A percentile compares a stretch with the other conserved stretches of the same genome.
phyloP scores from a whole-genome alignment of 2,329 filamentous ascomycete species.

The Ophiostoma australiae region DNA sequence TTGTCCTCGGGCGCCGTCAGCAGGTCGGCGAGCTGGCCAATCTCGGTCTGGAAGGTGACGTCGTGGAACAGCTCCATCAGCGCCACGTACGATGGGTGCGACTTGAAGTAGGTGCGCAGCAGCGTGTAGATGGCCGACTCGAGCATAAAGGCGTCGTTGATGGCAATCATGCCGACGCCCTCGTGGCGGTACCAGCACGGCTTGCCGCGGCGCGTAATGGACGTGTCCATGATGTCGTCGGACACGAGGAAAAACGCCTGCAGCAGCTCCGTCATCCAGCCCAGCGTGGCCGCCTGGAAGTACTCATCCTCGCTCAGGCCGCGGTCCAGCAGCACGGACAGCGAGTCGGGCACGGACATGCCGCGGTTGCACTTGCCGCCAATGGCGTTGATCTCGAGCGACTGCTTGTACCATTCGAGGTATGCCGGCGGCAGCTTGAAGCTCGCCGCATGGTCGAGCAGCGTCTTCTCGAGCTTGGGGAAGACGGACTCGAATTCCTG shows the following conservation, averaged over 20 bases:
- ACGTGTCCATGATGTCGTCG: constrained; percentile 97
- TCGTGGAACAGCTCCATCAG: constrained; percentile 96
- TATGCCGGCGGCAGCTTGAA: constrained; percentile 81
- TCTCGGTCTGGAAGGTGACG: constrained; percentile 85
- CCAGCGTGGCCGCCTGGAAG: constrained; percentile 80
- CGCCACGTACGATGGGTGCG: constrained; percentile 82
- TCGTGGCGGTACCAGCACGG: constrained; percentile 95
- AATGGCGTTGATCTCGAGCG: constrained; percentile 76
- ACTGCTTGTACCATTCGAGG: constrained; percentile 85
- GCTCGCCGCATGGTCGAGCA: constrained; percentile 70
- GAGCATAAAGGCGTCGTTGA: constrained; percentile 98
- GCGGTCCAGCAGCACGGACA: constrained; percentile 67
- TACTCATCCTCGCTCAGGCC: constrained; percentile 76
- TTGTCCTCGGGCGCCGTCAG: constrained; percentile 92
- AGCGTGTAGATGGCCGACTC: constrained; percentile 86
- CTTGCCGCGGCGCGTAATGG: constrained; percentile 87
- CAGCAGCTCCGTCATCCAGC: constrained; percentile 96
- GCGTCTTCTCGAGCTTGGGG: constrained; percentile 75
- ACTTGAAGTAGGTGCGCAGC: constrained; percentile 88
- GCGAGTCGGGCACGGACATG: constrained; percentile 93
- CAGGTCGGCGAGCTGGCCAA: constrained; percentile 90
- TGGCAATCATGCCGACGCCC: constrained; percentile 88
- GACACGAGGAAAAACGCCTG: constrained; percentile 98
- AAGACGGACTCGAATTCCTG: constrained; percentile 88
- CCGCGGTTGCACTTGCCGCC: constrained; percentile 98